These are phyloP conservation scores for Nicotiana benthamiana DNA, from an alignment of 257 asterid species.

Conservation along the genomic window DNA sequence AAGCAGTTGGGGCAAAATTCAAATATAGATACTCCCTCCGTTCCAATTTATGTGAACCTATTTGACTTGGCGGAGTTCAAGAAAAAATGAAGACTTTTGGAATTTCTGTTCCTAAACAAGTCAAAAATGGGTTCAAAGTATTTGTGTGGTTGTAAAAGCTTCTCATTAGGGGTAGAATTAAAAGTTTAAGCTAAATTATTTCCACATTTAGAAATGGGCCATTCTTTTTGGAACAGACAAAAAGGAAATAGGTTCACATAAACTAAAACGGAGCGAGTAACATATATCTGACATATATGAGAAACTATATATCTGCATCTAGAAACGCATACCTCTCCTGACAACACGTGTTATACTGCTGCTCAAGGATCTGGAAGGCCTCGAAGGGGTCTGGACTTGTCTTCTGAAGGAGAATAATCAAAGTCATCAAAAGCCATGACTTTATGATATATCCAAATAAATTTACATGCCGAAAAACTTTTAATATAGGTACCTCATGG, in stretches of 20 bases:
- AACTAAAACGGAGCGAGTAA: no score
- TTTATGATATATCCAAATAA: not conserved
- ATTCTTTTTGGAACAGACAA: no score
- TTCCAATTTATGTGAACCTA: no score
- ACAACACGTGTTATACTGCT: conserved; percentile 84
- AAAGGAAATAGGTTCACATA: no score
- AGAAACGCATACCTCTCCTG: conserved; percentile 52
- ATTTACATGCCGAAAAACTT: not conserved
- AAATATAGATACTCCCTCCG: not conserved
- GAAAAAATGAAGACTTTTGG: no score
- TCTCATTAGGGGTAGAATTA: no score
- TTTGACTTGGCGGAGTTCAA: no score
- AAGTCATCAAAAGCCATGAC: not conserved
- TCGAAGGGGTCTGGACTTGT: conserved; percentile 85
- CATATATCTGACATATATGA: not conserved
- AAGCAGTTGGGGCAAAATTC: not conserved
- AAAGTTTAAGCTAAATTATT: no score
- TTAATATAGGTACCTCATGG: conserved; percentile 43
- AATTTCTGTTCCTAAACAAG: no score
- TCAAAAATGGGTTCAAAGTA: no score
- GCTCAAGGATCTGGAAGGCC: conserved; percentile 84
- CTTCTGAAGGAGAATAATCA: conserved; percentile 42
- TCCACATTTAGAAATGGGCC: no score
- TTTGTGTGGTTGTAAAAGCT: no score
- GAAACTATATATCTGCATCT: not conserved